phyloP scores from a whole-genome alignment of 2,329 filamentous ascomycete species.

The Alternaria viburni region DNA sequence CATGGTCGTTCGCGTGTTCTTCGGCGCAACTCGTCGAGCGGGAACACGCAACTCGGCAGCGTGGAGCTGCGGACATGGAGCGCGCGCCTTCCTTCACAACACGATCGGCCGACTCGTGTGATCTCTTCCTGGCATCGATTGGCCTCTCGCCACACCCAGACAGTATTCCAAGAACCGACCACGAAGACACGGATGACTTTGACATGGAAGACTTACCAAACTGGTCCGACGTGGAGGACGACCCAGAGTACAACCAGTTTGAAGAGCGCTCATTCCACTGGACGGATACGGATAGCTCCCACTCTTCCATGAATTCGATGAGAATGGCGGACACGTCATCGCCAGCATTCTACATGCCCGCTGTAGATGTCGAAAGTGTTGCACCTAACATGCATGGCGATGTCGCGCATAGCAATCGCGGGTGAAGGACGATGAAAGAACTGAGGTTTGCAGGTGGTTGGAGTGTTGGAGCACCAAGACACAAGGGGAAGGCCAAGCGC shows the following conservation, averaged over 20 bases:
- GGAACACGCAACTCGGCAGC: background rate
- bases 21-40: background rate
- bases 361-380: background rate
- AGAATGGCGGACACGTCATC: too few species aligned
- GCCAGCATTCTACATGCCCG: background rate
- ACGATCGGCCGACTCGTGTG: slow-evolving; percentile 1
- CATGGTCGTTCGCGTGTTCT: background rate
- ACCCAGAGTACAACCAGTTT: background rate
- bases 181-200: background rate
- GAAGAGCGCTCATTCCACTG: background rate
- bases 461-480: background rate
- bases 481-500: background rate
- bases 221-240: slow-evolving; percentile 6
- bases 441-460: background rate
- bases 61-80: background rate
- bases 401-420: background rate
- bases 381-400: background rate
- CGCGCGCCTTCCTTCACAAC: background rate
- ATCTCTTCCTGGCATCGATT: background rate
- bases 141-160: background rate
- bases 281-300: background rate
- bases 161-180: background rate
- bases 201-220: background rate
- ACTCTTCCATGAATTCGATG: background rate
- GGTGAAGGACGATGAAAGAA: background rate